Evolutionary conservation across 495 filamentous ascomycete species (phyloP).

Genomic region (Penicillium psychrofluorescens): DNA sequence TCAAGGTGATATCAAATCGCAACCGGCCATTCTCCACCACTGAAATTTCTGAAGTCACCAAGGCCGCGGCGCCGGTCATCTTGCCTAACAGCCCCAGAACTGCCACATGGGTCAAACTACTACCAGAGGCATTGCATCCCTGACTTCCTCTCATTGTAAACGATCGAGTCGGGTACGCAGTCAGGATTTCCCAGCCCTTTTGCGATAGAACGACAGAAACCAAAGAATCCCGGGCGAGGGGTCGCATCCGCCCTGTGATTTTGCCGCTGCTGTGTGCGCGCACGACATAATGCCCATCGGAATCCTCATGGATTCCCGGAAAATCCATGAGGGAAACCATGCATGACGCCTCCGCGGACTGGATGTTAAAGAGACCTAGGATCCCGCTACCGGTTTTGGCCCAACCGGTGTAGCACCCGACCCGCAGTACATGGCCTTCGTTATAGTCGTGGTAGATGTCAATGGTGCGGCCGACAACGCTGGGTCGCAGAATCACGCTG

Average conservation of each 20-base stretch:
- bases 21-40: conserved; percentile 52
- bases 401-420: conserved; percentile 64
- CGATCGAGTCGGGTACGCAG: conserved; percentile 55
- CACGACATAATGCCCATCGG: conserved; percentile 53
- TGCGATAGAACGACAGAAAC: conserved; percentile 54
- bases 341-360: conserved; percentile 47
- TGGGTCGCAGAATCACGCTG: conserved; percentile 72
- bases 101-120: conserved; percentile 40
- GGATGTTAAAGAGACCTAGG: conserved; percentile 79
- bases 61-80: conserved; percentile 81
- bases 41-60: conserved; percentile 51
- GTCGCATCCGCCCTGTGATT: conserved; percentile 43
- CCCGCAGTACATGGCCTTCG: conserved; percentile 62
- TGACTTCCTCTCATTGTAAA: conserved; percentile 39
- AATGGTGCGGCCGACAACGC: conserved; percentile 58
- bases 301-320: conserved; percentile 49
- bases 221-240: conserved; percentile 26
- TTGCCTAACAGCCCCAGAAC: conserved; percentile 80
- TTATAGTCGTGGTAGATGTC: conserved; percentile 70
- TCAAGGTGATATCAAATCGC: conserved; percentile 58
- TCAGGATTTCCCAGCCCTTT: conserved; percentile 75
- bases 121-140: neutral
- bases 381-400: conserved; percentile 64
- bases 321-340: conserved; percentile 65
- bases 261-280: conserved; percentile 63